Percentiles rank a stretch among this genome's conserved stretches.
These are phyloP conservation scores for Chenopodium formosanum DNA, from an alignment of 148 eudicot species.

Conservation along the genomic window DNA sequence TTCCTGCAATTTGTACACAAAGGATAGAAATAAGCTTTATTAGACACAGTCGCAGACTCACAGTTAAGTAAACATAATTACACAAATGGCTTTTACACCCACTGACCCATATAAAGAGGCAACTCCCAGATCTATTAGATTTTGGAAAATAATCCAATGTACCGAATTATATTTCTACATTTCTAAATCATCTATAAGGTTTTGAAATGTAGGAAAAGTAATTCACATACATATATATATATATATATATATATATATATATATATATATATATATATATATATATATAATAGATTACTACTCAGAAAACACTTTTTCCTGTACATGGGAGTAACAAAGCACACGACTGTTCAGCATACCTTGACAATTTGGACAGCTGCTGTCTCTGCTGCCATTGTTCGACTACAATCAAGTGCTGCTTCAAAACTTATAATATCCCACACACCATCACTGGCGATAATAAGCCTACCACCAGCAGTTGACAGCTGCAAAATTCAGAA, in stretches of 20 bases:
- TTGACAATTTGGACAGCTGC: constrained; percentile 90
- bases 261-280: no score
- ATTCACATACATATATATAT: no score
- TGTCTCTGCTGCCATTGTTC: constrained; percentile 80
- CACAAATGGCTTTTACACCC: not conserved
- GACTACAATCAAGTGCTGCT: constrained; percentile 72
- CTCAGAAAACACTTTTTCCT: not conserved
- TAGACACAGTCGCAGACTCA: not conserved
- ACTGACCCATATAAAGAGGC: not conserved
- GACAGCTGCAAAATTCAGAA: constrained; percentile 60
- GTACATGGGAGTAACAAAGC: not conserved
- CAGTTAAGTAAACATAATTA: not conserved
- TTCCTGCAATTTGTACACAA: constrained; percentile 49
- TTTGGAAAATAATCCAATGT: not conserved
- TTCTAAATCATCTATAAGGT: not conserved
- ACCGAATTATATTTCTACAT: not conserved
- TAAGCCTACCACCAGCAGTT: constrained; percentile 80
- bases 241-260: no score
- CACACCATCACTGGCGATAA: constrained; percentile 91
- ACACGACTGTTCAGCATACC: constrained; percentile 40
- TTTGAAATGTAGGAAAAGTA: not conserved
- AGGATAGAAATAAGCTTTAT: constrained; percentile 1
- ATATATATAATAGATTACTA: not conserved
- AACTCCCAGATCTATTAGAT: not conserved
- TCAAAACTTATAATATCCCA: constrained; percentile 97